Percentiles rank a stretch among this genome's conserved stretches.
Conservation (phyloP, 208 protist species). For the Naegleria fowleri region DNA sequence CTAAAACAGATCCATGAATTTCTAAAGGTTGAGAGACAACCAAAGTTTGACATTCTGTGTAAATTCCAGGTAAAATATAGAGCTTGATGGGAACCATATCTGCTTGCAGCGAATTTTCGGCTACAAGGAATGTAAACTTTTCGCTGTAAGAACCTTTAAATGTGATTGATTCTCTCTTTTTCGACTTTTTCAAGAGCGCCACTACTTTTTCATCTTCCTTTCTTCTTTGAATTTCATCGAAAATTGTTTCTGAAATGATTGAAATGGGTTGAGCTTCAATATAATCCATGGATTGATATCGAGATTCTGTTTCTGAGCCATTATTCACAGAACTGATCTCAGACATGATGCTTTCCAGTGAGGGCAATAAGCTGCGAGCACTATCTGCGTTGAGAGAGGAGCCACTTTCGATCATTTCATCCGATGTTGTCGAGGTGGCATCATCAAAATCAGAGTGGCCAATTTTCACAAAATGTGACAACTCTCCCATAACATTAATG, state of each 20-base stretch:
- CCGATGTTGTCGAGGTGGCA: not conserved
- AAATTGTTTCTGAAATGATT: not conserved
- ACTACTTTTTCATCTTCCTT: not conserved
- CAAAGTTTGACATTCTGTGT: not conserved
- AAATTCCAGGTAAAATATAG: not conserved
- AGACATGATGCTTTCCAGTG: no score
- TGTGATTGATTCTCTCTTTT: not conserved
- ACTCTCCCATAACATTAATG: not conserved
- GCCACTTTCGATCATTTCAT: not conserved
- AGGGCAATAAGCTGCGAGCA: not conserved
- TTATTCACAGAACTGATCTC: no score
- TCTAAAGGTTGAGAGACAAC: not conserved
- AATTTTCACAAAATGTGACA: not conserved
- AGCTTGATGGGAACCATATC: not conserved
- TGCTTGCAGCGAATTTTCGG: not conserved
- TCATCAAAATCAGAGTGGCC: not conserved
- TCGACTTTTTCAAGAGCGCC: not conserved
- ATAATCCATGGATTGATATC: not conserved
- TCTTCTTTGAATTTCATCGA: not conserved
- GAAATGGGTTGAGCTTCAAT: not conserved
- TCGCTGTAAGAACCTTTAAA: not conserved
- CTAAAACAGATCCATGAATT: not conserved
- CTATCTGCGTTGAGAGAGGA: not conserved
- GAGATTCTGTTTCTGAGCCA: no score
- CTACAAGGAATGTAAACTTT: not conserved